Base-by-base conservation (phyloP, 805 yeast species). In the Candida takata region DNA sequence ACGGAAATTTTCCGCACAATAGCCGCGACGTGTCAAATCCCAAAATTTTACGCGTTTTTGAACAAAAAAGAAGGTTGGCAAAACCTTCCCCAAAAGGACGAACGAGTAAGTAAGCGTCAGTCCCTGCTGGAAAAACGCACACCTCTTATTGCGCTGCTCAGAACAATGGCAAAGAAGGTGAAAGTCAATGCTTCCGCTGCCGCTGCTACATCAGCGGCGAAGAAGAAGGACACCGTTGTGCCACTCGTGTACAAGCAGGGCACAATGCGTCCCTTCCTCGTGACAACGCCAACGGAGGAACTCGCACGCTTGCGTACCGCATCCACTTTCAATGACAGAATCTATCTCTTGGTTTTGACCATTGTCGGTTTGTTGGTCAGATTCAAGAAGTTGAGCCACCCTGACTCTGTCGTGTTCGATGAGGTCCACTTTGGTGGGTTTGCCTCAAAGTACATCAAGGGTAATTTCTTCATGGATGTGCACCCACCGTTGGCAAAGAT, bases 351-450 rank as follows among this genome's bases (percentile, higher is more conserved):
- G 3, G 52, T 63, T 12, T 61, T 84, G 35, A 50, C 74, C n/a
- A 46, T 68, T 2, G 46, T 78, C 25, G 72, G 95, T 0, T 42
- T 67, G 10, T 49, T 59, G 31, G 71, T 85, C 33, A 76, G 99
- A 48, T 65, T 82, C 35, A 64, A 67, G 45, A 64, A 70, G 36
- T 64, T 92, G 40, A 64, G 71, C 19, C 54, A 62, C 43, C 99
- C 99, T 27, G 61, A 77, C 49, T 76, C 88, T 20, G 94, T 87
- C 25, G 95, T 90, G 10, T 84, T 84, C 47, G 95, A 87, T 58
- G 98, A 90, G 59, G 92, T 84, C 27, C 95, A 84, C 60, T 92
- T 92, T 52, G 98, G 98, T 38, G 94, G 94, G n/a, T 92, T 90
- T 62, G 95, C 96, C 23, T 71, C 80, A 40, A 78, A 84, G 60